Evolutionary conservation across 768 basidiomycete species (phyloP), one percentile per base, ranked within the genome.

Genomic region (Phaeotremella skinneri): DNA sequence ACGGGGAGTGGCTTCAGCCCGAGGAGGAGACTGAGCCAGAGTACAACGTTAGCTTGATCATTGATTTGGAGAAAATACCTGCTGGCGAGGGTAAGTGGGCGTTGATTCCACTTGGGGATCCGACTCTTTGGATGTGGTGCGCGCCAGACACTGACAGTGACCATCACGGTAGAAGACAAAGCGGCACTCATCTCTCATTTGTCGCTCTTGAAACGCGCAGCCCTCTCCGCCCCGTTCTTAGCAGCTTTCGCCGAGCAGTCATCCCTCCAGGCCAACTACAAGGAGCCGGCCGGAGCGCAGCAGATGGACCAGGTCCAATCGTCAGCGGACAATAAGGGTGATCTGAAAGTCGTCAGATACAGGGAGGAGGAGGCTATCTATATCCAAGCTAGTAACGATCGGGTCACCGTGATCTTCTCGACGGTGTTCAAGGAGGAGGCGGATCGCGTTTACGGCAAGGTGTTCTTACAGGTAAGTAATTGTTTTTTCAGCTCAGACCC

Each of bases 341-440:
- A 94, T 39, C 79, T 98, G 55, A 96, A 97, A 89, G 81, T 86
- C 63, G 83, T 99, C 56, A 89, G 91, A 75, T 98, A 98, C 78
- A 87, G 96, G 48, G 92, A 91, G 67, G 91, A 97, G 69, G 96
- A 99, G 78, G 93, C 90, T 20, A 93, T 99, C 76, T 98, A 91
- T 74, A 83, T 99, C 41, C 90, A 90, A 72, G 91, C 96, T 2
- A 86, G 89, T 41, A 83, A 85, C 47, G 96, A 99, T 81, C 88
- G 96, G 61, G 94, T 99, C 52, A 98, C 96, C 0, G 90, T 97
- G 58, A 89, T 97, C 72, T 98, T 99, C 79, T 92, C 90, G 2
- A 99, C 96, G 20, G 83, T 96, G 50, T 99, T 99, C 81, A 83
- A 87, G 66, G 96, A 98, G 70, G 96, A 99, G 78, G 96, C 94